These are phyloP conservation scores for Rhododendron kiyosumense DNA, from an alignment of 148 eudicot species.

Conservation along the genomic window DNA sequence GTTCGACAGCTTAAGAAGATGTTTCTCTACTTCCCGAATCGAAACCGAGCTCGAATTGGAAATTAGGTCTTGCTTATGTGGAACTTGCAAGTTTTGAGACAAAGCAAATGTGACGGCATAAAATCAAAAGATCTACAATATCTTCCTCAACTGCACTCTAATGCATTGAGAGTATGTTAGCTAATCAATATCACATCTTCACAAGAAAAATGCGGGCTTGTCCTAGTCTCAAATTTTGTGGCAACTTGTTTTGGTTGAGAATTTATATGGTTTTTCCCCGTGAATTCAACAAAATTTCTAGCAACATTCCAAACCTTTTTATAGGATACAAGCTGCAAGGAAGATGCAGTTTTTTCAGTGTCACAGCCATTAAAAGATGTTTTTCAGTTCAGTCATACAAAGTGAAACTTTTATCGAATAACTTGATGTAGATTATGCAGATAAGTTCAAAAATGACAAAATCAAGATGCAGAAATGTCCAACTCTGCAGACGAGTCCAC, in stretches of 20 bases:
- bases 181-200: neutral
- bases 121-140: neutral
- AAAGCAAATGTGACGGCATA: neutral
- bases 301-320: neutral
- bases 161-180: neutral
- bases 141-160: conserved; percentile 4
- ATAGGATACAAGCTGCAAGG: neutral
- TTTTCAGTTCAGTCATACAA: neutral
- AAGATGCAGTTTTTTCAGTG: neutral
- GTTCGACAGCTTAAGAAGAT: neutral
- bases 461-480: neutral
- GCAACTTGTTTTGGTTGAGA: neutral
- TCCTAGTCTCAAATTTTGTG: neutral
- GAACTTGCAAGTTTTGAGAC: neutral
- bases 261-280: neutral
- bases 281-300: neutral
- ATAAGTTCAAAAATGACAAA: neutral
- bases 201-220: neutral
- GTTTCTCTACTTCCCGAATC: neutral
- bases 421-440: neutral
- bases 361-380: neutral
- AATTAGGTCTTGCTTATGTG: neutral
- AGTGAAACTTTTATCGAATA: neutral
- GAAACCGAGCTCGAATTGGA: neutral
- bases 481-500: neutral